Percentiles rank a stretch among this genome's conserved stretches.
Evolutionary conservation across 257 asterid genomes (phyloP).

Genomic region (Phtheirospermum japonicum): DNA sequence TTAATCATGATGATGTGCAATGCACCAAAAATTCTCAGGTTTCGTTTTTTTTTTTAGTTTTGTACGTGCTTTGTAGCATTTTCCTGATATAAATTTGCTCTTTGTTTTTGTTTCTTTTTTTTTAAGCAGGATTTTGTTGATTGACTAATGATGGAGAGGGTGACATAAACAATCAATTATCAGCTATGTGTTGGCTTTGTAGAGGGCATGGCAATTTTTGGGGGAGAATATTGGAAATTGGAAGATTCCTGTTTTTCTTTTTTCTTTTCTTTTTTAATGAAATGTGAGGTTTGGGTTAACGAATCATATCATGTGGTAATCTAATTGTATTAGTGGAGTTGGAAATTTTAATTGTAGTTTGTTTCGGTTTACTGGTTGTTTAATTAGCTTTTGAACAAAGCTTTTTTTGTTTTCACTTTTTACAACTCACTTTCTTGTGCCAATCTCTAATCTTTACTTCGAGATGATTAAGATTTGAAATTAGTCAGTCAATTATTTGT

Average conservation of each 20-base stretch:
- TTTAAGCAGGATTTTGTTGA: conserved; percentile 38
- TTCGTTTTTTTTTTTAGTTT: background rate
- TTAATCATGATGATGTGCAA: conserved; percentile 27
- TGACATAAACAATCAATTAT: background rate
- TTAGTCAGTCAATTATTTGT: background rate
- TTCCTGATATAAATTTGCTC: background rate
- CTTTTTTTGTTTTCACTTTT: no score
- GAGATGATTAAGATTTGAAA: conserved; percentile 1
- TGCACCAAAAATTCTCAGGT: conserved; percentile 47
- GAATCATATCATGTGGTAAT: conserved; percentile 18
- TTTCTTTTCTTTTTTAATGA: background rate
- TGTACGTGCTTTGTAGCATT: no score
- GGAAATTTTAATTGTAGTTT: conserved; percentile 25
- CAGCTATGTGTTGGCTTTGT: background rate
- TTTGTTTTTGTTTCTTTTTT: background rate
- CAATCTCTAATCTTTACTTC: background rate
- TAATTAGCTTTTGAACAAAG: background rate
- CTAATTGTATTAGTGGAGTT: conserved; percentile 33
- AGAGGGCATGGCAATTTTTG: conserved; percentile 30
- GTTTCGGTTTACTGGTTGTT: conserved; percentile 10
- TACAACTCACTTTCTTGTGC: no score
- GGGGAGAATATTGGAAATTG: conserved; percentile 16
- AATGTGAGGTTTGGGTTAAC: conserved; percentile 25
- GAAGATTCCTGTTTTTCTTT: background rate
- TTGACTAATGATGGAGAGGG: conserved; percentile 27